Conservation (phyloP, 805 yeast genomes). For the Teunomyces lycoperdinae region DNA sequence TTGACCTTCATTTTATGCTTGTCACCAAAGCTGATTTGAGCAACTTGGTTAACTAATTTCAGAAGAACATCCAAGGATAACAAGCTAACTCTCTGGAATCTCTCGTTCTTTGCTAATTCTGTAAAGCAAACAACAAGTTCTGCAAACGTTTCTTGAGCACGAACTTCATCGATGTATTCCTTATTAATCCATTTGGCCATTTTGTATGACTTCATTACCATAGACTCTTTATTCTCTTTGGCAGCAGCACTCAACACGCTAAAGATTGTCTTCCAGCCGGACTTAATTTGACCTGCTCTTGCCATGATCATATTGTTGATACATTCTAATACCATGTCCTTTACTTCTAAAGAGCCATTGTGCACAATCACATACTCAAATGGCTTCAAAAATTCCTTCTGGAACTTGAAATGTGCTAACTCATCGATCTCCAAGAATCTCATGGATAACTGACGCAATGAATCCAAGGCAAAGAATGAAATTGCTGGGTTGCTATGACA, state of each 20-base stretch:
- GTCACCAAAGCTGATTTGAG: conserved; percentile 38
- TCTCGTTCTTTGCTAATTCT: conserved; percentile 78
- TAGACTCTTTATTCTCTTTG: conserved; percentile 49
- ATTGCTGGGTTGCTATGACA: conserved; percentile 73
- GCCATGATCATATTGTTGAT: conserved; percentile 79
- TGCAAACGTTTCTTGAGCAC: conserved; percentile 63
- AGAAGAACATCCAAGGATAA: conserved; percentile 76
- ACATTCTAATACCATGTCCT: conserved; percentile 88
- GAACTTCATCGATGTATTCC: conserved; percentile 60
- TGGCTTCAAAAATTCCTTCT: conserved; percentile 88
- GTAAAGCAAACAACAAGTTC: conserved; percentile 74
- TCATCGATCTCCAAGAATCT: conserved; percentile 93
- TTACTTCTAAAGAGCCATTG: conserved; percentile 66
- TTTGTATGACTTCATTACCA: conserved; percentile 63
- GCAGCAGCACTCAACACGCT: conserved; percentile 77
- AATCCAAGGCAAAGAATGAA: conserved; percentile 88
- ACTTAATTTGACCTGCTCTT: conserved; percentile 69
- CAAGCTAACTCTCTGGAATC: conserved; percentile 75
- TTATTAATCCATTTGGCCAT: conserved; percentile 60
- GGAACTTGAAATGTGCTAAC: conserved; percentile 92
- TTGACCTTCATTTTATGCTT: conserved; percentile 11
- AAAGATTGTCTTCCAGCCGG: conserved; percentile 94
- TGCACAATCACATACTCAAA: conserved; percentile 75
- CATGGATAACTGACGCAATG: conserved; percentile 87
- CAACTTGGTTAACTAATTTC: conserved; percentile 57